Percentiles rank a stretch among this genome's conserved stretches.
Evolutionary conservation across 2,329 filamentous ascomycete genomes (phyloP).

Genomic region (Basipetospora sp.): DNA sequence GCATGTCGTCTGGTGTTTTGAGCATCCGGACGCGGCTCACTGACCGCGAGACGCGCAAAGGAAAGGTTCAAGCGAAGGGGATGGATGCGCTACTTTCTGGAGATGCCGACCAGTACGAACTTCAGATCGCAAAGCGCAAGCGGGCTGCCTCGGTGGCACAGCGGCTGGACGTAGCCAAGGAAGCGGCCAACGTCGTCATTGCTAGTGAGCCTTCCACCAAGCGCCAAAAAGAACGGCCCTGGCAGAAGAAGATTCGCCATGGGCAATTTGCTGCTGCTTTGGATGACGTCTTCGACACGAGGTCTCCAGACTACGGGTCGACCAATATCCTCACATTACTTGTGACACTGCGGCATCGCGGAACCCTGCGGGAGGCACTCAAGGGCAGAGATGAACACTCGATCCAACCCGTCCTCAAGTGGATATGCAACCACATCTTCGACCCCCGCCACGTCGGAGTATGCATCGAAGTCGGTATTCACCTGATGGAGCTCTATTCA

Average conservation of each 20-base stretch:
- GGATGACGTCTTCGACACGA: conserved; percentile 55
- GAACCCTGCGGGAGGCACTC: conserved; percentile 67
- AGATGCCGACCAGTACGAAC: conserved; percentile 63
- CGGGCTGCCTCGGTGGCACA: conserved; percentile 29
- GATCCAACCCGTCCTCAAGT: conserved; percentile 68
- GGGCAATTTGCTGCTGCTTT: conserved; percentile 65
- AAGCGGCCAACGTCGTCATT: conserved; percentile 78
- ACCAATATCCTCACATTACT: conserved; percentile 61
- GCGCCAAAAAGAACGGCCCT: conserved; percentile 49
- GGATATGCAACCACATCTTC: conserved; percentile 66
- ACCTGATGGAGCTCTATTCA: conserved; percentile 76
- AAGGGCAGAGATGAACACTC: conserved; percentile 66
- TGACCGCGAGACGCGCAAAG: conserved; percentile 62
- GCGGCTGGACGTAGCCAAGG: conserved; percentile 65
- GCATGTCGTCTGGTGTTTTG: conserved; percentile 86
- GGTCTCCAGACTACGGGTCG: conserved; percentile 37
- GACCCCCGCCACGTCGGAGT: conserved; percentile 70
- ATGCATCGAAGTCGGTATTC: conserved; percentile 68
- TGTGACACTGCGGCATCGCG: conserved; percentile 73
- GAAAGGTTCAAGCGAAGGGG: conserved; percentile 64
- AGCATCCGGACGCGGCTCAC: conserved; percentile 80
- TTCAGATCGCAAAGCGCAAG: conserved; percentile 55
- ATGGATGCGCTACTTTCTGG: conserved; percentile 72
- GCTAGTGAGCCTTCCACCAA: conserved; percentile 42
- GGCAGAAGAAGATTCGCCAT: conserved; percentile 70